Percentiles rank a stretch among this genome's conserved stretches.
Conservation (phyloP, 495 filamentous ascomycete species). For the Stereocaulon alpinum region DNA sequence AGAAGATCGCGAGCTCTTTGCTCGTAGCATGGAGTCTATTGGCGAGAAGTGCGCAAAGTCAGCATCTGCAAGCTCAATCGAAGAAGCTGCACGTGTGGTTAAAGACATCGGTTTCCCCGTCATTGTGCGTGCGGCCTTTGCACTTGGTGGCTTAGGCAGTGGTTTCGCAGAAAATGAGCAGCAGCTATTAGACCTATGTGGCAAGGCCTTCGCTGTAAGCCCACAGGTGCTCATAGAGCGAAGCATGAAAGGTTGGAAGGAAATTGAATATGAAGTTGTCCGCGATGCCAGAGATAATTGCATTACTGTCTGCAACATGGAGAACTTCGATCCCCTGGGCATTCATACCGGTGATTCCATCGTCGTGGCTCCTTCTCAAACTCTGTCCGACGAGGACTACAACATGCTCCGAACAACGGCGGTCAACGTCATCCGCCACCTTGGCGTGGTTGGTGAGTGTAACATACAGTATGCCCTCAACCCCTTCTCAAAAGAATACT, state of each 20-base stretch:
- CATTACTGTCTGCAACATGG: constrained; percentile 99
- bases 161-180: constrained; percentile 87
- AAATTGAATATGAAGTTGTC: constrained; percentile 97
- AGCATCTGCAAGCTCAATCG: constrained; percentile 73
- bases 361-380: constrained; percentile 94
- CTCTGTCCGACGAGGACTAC: constrained; percentile 94
- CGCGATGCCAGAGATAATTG: constrained; percentile 95
- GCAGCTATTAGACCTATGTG: constrained; percentile 84
- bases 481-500: constrained; percentile 93
- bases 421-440: constrained; percentile 96
- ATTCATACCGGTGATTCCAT: constrained; percentile 99
- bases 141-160: constrained; percentile 87
- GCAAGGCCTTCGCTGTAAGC: constrained; percentile 86
- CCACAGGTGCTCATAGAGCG: constrained; percentile 93
- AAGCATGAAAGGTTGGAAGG: constrained; percentile 99
- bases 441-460: constrained; percentile 95
- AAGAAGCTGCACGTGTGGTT: constrained; percentile 76
- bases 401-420: constrained; percentile 97
- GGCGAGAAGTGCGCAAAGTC: constrained; percentile 97
- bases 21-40: constrained; percentile 96
- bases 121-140: constrained; percentile 94
- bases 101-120: constrained; percentile 90
- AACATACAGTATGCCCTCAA: constrained; percentile 98
- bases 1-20: constrained; percentile 93
- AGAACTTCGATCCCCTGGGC: constrained; percentile 97